Evolutionary conservation across 1,284 basidiomycete species (phyloP).

Genomic region (Apiotrichum mycotoxinovorans): DNA sequence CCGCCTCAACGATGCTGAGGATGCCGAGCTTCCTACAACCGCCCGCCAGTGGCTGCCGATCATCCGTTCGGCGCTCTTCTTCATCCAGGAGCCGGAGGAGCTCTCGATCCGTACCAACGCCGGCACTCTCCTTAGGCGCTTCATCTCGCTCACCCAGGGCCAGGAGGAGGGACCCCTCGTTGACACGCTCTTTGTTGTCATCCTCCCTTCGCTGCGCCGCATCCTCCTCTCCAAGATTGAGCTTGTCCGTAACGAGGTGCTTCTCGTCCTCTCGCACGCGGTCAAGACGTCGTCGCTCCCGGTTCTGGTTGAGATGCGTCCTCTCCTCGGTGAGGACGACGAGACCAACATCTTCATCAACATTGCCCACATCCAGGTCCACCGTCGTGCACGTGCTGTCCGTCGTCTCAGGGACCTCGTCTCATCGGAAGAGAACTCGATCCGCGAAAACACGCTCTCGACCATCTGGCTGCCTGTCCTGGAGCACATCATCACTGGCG

Average conservation of each 20-base stretch:
- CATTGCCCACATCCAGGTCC: slow-evolving; percentile 88
- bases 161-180: slow-evolving; percentile 51
- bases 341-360: slow-evolving; percentile 98
- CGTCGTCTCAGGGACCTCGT: slow-evolving; percentile 78
- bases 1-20: slow-evolving; percentile 59
- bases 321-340: slow-evolving; percentile 81
- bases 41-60: slow-evolving; percentile 68
- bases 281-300: slow-evolving; percentile 61
- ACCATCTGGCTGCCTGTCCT: slow-evolving; percentile 87
- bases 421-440: slow-evolving; percentile 62
- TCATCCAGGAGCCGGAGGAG: slow-evolving; percentile 85
- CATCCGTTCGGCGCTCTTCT: slow-evolving; percentile 78
- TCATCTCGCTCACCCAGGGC: slow-evolving; percentile 61
- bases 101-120: slow-evolving; percentile 83
- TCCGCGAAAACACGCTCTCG: slow-evolving; percentile 70
- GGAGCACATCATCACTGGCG: slow-evolving; percentile 71
- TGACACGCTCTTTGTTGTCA: slow-evolving; percentile 60
- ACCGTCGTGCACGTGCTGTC: slow-evolving; percentile 83
- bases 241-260: slow-evolving; percentile 80
- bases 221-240: slow-evolving; percentile 77
- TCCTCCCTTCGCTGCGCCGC: slow-evolving; percentile 80
- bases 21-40: slow-evolving; percentile 42
- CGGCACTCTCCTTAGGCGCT: slow-evolving; percentile 69
- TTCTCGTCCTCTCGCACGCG: slow-evolving; percentile 74
- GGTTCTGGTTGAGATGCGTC: slow-evolving; percentile 70